phyloP scores from a whole-genome alignment of 345 rosid species.

The Trapa bicornis region DNA sequence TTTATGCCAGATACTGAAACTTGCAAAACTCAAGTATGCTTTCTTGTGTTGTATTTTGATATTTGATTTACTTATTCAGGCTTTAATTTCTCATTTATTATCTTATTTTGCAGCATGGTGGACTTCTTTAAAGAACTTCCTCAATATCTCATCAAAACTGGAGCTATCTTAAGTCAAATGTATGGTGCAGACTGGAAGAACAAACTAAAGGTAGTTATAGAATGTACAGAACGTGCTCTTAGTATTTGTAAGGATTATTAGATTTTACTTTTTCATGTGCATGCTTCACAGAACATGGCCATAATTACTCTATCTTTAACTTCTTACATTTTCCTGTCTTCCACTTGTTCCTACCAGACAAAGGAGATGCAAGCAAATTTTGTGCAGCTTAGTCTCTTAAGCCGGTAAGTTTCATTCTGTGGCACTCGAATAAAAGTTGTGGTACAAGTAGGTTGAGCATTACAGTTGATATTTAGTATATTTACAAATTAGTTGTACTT shows the following conservation, averaged over 20 bases:
- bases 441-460: not conserved
- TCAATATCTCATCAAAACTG: constrained; percentile 77
- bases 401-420: constrained; percentile 42
- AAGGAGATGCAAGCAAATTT: constrained; percentile 77
- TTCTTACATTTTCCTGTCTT: constrained; percentile 7
- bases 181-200: constrained; percentile 82
- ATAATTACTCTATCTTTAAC: not conserved
- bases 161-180: constrained; percentile 42
- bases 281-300: not conserved
- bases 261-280: not conserved
- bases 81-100: not conserved
- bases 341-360: constrained; percentile 32
- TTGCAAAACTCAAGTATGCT: constrained; percentile 60
- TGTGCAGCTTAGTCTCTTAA: constrained; percentile 68
- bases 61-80: not conserved
- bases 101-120: constrained; percentile 39
- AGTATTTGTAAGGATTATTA: not conserved
- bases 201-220: constrained; percentile 62
- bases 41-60: constrained; percentile 4
- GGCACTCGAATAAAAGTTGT: not conserved
- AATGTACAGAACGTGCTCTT: not conserved
- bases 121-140: constrained; percentile 88
- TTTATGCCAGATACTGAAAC: constrained; percentile 62
- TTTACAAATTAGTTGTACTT: not conserved
- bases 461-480: not conserved